Conservation (phyloP, 768 basidiomycete species). For the Termitomyces sp. region DNA sequence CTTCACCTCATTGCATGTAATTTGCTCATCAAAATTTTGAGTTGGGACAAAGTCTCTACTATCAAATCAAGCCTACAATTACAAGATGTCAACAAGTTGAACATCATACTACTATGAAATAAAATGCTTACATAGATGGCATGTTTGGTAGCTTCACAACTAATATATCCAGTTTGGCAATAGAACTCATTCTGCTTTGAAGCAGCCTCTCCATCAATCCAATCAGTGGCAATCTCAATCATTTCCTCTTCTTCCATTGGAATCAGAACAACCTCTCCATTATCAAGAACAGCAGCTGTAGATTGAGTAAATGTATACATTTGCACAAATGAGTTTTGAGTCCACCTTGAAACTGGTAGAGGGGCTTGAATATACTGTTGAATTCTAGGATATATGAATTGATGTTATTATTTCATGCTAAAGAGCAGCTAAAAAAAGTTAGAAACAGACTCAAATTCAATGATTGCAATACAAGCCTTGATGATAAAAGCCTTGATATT, state of each 20-base stretch:
- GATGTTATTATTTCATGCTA: too few species aligned
- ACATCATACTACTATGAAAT: not conserved
- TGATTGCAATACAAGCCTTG: not conserved
- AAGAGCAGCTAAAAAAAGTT: too few species aligned
- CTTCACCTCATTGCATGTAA: not conserved
- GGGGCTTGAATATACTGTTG: too few species aligned
- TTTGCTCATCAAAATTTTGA: slow-evolving; percentile 5
- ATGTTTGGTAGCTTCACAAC: too few species aligned
- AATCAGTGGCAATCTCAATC: too few species aligned
- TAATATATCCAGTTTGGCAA: not conserved
- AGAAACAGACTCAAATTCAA: too few species aligned
- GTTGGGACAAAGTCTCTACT: slow-evolving; percentile 18
- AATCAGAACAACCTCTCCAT: too few species aligned
- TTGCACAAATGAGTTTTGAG: not conserved
- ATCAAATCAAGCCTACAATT: slow-evolving; percentile 1
- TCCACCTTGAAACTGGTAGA: not conserved
- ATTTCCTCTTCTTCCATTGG: too few species aligned
- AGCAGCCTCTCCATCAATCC: not conserved
- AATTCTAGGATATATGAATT: too few species aligned
- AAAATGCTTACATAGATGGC: too few species aligned
- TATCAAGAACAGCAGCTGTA: not conserved
- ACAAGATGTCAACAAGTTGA: not conserved
- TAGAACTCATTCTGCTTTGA: not conserved
- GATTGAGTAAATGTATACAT: not conserved
- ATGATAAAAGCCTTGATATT: not conserved